phyloP scores from a whole-genome alignment of 1,139 yeast species.

The Blastobotrys serpentis region DNA sequence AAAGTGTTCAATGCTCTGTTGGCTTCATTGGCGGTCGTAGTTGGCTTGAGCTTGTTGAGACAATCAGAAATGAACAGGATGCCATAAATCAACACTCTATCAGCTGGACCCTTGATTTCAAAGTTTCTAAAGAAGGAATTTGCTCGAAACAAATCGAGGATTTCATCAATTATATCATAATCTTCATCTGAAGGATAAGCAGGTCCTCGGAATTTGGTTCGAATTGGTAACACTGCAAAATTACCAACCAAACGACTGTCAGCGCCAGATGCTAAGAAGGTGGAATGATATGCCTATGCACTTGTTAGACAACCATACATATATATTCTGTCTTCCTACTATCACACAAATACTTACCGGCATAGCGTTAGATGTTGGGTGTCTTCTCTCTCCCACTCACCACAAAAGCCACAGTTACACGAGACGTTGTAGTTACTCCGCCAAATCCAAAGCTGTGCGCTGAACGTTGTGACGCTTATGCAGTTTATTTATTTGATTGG shows the following conservation, averaged over 20 bases:
- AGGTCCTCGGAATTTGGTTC: slow-evolving; percentile 86
- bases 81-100: slow-evolving; percentile 94
- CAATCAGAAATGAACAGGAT: slow-evolving; percentile 86
- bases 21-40: slow-evolving; percentile 56
- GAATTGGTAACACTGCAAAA: slow-evolving; percentile 76
- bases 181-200: slow-evolving; percentile 79
- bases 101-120: slow-evolving; percentile 95
- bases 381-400: too few relatives aligned
- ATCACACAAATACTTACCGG: slow-evolving; percentile 9
- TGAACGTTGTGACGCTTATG: neutral
- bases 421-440: neutral
- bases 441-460: neutral
- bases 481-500: too few relatives aligned
- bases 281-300: slow-evolving; percentile 74
- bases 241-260: slow-evolving; percentile 53
- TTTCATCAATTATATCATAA: slow-evolving; percentile 90
- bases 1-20: slow-evolving; percentile 71
- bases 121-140: slow-evolving; percentile 95
- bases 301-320: neutral
- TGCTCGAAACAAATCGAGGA: slow-evolving; percentile 87
- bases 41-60: slow-evolving; percentile 53
- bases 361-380: neutral
- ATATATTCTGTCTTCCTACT: neutral
- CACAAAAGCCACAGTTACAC: neutral
- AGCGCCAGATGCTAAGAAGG: slow-evolving; percentile 56